Evolutionary conservation across 1,284 basidiomycete genomes (phyloP), one percentile per base, ranked within the genome.

Genomic region (Sanghuangporus baumii): DNA sequence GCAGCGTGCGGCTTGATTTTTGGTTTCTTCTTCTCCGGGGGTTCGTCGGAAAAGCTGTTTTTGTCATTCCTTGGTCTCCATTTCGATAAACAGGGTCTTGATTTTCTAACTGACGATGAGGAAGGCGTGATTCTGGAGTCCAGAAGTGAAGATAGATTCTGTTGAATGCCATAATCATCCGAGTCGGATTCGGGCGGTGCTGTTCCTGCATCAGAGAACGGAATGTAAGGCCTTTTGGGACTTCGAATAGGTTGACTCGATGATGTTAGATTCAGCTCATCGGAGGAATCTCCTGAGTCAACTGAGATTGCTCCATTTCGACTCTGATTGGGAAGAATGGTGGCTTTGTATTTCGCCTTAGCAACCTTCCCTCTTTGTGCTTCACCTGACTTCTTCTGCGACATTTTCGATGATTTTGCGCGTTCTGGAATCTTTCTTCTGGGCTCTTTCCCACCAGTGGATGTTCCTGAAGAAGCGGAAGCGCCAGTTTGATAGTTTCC

Each of bases 261-360:
- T n/a, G 47, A 36, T 20, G 47, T 51, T n/a, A 59, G 31, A n/a
- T 59, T 59, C 7, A 59, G 47, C 34, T 59, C 57, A 37, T 59
- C 57, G 8, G 57, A 59, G 18, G 57, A 59, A 2, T 37, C 40
- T 26, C 37, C 18, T 34, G 18, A 12, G 36, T 23, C 36, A 34
- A 9, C n/a, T 40, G 36, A 11, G 23, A 51, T 34, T 16, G 12
- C 16, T 14, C 8, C 18, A 16, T 54, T 54, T 54, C 34, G 26
- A 11, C 52, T 23, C 12, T 51, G 16, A 36, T 34, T 34, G 7
- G 26, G 9, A 4, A 9, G 14, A 11, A n/a, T 18, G 52, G 16
- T 26, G 50, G 16, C 20, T 23, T 51, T 31, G 9, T 4, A 34
- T 51, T 34, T 34, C 50, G 20, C 23, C 23, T 9, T 11, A 9